A percentile compares a stretch with the other conserved stretches of the same genome.
These are phyloP conservation scores for Vitis hybrid DNA, from an alignment of 177 flowering plant species.

Conservation along the genomic window DNA sequence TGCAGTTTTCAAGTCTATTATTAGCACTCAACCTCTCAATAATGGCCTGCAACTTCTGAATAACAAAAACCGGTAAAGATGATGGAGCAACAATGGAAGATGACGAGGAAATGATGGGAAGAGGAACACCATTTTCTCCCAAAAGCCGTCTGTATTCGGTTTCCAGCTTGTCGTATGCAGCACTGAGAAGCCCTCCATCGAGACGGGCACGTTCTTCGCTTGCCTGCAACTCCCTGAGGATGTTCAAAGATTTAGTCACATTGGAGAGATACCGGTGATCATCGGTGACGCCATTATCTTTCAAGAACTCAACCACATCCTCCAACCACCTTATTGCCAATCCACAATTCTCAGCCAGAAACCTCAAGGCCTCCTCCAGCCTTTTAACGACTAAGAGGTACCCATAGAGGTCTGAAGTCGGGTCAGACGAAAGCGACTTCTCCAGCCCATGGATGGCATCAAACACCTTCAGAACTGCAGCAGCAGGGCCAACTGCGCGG, in stretches of 20 bases:
- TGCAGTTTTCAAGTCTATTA: slow-evolving; percentile 55
- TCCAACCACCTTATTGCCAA: slow-evolving; percentile 81
- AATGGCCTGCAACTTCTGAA: slow-evolving; percentile 62
- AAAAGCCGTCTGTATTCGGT: slow-evolving; percentile 55
- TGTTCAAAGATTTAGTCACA: slow-evolving; percentile 48
- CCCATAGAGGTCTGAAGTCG: slow-evolving; percentile 38
- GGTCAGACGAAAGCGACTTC: slow-evolving; percentile 45
- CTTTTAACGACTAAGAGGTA: slow-evolving; percentile 51
- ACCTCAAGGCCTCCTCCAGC: slow-evolving; percentile 70
- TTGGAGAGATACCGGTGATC: slow-evolving; percentile 33
- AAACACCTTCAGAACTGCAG: slow-evolving; percentile 68
- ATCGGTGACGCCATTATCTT: slow-evolving; percentile 44
- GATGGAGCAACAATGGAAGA: slow-evolving; percentile 37
- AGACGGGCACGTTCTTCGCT: slow-evolving; percentile 34
- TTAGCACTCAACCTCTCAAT: slow-evolving; percentile 49
- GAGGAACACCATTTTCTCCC: slow-evolving; percentile 43
- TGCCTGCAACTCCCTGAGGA: slow-evolving; percentile 47
- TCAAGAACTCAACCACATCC: slow-evolving; percentile 53
- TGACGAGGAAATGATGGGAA: slow-evolving; percentile 30
- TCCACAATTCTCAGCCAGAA: slow-evolving; percentile 62
- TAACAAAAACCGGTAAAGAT: slow-evolving; percentile 42
- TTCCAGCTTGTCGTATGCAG: slow-evolving; percentile 66
- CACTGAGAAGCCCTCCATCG: slow-evolving; percentile 60
- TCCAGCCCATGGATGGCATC: slow-evolving; percentile 64
- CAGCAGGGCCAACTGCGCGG: slow-evolving; percentile 69